Evolutionary conservation across 2,329 filamentous ascomycete genomes (phyloP).

Genomic region (Fusarium compactum): DNA sequence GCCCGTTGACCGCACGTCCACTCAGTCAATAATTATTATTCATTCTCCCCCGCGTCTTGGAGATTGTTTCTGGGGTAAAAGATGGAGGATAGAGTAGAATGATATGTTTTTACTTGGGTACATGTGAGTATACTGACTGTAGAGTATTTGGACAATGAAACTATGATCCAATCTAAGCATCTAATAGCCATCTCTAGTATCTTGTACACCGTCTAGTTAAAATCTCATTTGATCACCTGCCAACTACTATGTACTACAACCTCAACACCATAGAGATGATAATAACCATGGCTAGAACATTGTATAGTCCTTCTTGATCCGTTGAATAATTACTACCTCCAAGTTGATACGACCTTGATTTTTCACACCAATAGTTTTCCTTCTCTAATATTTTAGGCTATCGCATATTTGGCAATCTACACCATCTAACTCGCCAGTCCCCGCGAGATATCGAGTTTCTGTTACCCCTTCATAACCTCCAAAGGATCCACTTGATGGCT

Average conservation of each 20-base stretch:
- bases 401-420: conserved; percentile 24
- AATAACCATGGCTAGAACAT: not conserved
- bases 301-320: not conserved
- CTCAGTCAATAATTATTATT: conserved; percentile 19
- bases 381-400: conserved; percentile 22
- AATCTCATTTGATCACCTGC: not conserved
- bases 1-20: conserved; percentile 4
- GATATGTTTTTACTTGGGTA: not conserved
- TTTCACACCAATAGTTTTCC: conserved; percentile 14
- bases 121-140: not conserved
- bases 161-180: not conserved
- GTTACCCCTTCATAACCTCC: conserved; percentile 49
- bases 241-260: not conserved
- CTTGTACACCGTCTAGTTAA: conserved; percentile 2
- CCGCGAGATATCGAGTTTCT: conserved; percentile 47
- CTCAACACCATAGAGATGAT: conserved; percentile 17
- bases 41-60: conserved; percentile 27
- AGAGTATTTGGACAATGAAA: not conserved
- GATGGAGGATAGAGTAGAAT: not conserved
- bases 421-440: conserved; percentile 44
- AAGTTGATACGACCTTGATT: not conserved
- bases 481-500: conserved; percentile 49
- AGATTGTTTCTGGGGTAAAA: conserved; percentile 36
- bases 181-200: too few relatives aligned
- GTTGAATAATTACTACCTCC: not conserved